Percentiles rank a stretch among this genome's conserved stretches.
These are phyloP conservation scores for Penicillium aurantiogriseum DNA, from an alignment of 2,329 filamentous ascomycete genomes.

Conservation along the genomic window DNA sequence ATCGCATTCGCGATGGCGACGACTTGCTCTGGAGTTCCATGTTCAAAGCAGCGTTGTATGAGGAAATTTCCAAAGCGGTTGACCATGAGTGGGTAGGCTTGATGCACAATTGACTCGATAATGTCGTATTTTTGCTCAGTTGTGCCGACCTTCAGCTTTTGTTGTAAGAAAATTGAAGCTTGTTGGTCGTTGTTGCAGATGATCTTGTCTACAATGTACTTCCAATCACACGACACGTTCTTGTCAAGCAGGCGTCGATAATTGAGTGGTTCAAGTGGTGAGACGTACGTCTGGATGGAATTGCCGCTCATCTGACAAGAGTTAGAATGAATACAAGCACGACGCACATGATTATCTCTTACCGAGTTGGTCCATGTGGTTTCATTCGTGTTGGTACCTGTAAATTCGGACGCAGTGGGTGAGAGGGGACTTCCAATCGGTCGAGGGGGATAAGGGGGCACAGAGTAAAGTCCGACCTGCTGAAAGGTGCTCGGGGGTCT, in stretches of 20 bases:
- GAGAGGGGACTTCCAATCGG: constrained; percentile 66
- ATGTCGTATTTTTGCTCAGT: constrained; percentile 96
- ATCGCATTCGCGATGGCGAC: constrained; percentile 93
- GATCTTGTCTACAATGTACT: constrained; percentile 99
- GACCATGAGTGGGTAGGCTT: constrained; percentile 94
- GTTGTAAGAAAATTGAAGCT: constrained; percentile 96
- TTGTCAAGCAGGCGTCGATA: constrained; percentile 93
- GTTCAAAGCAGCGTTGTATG: constrained; percentile 97
- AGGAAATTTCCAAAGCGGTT: constrained; percentile 99
- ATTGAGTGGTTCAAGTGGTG: constrained; percentile 87
- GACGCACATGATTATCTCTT: constrained; percentile 43
- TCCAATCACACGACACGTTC: constrained; percentile 98
- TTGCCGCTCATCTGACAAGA: constrained; percentile 38
- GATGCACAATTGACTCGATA: constrained; percentile 90
- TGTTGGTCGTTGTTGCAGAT: constrained; percentile 99
- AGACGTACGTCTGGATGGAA: constrained; percentile 73
- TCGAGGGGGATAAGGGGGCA: constrained; percentile 52
- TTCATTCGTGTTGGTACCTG: constrained; percentile 42
- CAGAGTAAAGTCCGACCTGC: constrained; percentile 37
- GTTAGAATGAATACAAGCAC: constrained; percentile 23
- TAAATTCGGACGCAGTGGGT: constrained; percentile 73
- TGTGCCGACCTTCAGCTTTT: constrained; percentile 96
- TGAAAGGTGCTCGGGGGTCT: constrained; percentile 35
- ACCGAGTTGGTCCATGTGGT: constrained; percentile 47
- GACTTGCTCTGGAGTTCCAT: constrained; percentile 91